Evolutionary conservation across 2,329 filamentous ascomycete species (phyloP).

Genomic region (Phyllosticta citriasiana): DNA sequence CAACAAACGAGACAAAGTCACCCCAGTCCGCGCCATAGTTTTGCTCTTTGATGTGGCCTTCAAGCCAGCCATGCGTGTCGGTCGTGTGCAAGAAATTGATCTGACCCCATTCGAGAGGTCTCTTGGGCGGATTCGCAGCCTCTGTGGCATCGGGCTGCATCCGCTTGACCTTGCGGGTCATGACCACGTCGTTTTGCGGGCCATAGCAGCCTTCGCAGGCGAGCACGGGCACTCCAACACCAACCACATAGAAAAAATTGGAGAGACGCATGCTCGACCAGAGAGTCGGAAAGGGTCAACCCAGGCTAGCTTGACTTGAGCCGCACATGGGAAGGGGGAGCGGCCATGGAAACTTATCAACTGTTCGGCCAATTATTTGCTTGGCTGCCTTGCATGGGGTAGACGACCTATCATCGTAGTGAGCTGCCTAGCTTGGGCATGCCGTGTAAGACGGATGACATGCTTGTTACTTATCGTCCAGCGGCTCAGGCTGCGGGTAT

Average conservation of each 20-base stretch:
- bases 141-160: slow-evolving; percentile 37
- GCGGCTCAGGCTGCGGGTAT: not conserved
- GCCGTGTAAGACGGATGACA: not conserved
- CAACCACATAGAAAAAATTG: not conserved
- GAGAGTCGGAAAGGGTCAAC: not conserved
- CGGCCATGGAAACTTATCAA: not conserved
- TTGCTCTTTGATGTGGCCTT: slow-evolving; percentile 50
- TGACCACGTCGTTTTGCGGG: slow-evolving; percentile 29
- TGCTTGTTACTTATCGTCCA: not conserved
- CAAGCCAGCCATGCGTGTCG: slow-evolving; percentile 53
- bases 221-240: not conserved
- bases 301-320: not conserved
- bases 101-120: slow-evolving; percentile 50
- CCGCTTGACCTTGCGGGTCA: slow-evolving; percentile 31
- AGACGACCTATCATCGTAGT: not conserved
- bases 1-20: slow-evolving; percentile 52
- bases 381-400: not conserved
- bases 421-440: not conserved
- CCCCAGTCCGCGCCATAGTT: slow-evolving; percentile 59
- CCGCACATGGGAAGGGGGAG: not conserved
- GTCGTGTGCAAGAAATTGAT: slow-evolving; percentile 58
- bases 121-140: slow-evolving; percentile 26
- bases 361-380: not conserved
- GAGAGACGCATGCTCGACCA: not conserved
- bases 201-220: slow-evolving; percentile 32